phyloP scores from a whole-genome alignment of 441 rosid genomes.

The Omphalea diandra region DNA sequence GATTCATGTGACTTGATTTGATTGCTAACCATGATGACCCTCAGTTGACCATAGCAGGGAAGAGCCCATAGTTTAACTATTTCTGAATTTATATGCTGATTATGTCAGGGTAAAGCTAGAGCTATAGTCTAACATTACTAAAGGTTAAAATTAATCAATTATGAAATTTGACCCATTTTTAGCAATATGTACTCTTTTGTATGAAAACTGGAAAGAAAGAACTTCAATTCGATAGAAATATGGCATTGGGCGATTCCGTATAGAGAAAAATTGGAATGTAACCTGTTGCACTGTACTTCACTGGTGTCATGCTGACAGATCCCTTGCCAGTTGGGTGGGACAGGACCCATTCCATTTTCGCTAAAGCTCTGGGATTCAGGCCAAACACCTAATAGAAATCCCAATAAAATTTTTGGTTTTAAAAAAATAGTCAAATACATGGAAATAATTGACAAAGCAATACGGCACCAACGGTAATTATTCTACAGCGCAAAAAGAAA shows the following conservation, averaged over 20 bases:
- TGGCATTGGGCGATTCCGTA: too few species aligned
- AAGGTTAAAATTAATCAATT: too few species aligned
- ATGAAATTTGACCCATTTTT: too few species aligned
- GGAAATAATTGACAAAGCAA: not conserved
- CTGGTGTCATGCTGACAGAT: slow-evolving; percentile 36
- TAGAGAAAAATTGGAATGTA: not conserved
- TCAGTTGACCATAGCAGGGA: too few species aligned
- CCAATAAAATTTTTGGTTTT: not conserved
- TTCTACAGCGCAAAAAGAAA: slow-evolving; percentile 11
- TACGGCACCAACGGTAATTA: not conserved
- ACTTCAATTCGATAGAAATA: too few species aligned
- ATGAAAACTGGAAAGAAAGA: too few species aligned
- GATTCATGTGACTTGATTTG: not conserved
- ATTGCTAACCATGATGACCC: too few species aligned
- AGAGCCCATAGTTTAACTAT: too few species aligned
- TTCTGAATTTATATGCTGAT: too few species aligned
- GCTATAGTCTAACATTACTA: too few species aligned
- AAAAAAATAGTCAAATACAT: slow-evolving; percentile 4
- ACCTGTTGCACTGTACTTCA: slow-evolving; percentile 48
- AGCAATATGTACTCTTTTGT: too few species aligned
- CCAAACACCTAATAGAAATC: slow-evolving; percentile 51
- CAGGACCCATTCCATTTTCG: slow-evolving; percentile 45
- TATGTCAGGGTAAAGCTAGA: too few species aligned
- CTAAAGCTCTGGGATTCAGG: slow-evolving; percentile 64
- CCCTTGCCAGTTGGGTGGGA: slow-evolving; percentile 57